phyloP scores from a whole-genome alignment of 257 asterid species.

The Solanum bulbocastanum region DNA sequence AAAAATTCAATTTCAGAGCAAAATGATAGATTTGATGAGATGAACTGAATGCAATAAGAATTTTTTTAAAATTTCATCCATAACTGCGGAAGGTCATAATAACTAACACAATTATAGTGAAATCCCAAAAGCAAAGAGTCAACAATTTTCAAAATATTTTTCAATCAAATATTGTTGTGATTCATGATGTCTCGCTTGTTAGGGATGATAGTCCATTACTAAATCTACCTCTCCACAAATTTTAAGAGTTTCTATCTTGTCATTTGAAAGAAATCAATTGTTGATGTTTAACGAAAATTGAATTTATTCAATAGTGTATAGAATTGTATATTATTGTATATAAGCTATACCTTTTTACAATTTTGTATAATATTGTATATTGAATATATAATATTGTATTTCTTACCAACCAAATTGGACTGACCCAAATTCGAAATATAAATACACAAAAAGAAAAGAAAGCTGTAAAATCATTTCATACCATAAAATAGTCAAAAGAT shows the following conservation, averaged over 20 bases:
- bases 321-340: neutral
- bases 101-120: rapidly evolving
- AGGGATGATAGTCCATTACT: neutral
- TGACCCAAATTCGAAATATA: neutral
- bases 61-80: too few species aligned
- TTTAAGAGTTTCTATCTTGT: neutral
- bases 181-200: neutral
- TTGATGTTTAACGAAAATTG: neutral
- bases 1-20: too few species aligned
- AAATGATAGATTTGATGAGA: too few species aligned
- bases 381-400: neutral
- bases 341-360: neutral
- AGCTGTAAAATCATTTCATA: too few species aligned
- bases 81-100: too few species aligned
- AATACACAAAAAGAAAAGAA: neutral
- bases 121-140: too few species aligned
- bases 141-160: neutral
- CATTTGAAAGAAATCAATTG: neutral
- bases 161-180: neutral
- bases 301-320: neutral
- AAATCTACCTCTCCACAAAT: neutral
- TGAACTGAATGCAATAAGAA: too few species aligned
- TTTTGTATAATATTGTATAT: neutral
- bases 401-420: neutral
- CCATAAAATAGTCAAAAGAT: neutral